Evolutionary conservation across 768 basidiomycete species (phyloP).

Genomic region (Gloeopeniophorella convolvens): DNA sequence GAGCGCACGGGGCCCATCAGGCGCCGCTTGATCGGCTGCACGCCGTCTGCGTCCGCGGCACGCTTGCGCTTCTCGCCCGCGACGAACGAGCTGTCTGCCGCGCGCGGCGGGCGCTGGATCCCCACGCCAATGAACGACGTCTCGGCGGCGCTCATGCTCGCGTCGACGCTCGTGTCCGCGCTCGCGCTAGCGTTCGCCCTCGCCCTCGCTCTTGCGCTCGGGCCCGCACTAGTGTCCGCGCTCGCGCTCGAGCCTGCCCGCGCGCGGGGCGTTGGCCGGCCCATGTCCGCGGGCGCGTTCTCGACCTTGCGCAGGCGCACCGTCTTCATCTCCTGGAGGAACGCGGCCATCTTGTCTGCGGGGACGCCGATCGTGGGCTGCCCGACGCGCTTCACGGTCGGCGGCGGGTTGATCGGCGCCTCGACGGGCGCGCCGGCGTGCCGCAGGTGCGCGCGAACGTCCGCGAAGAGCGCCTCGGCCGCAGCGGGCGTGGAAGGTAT

Average conservation of each 20-base stretch:
- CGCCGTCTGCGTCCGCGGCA: not conserved
- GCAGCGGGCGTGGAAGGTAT: constrained; percentile 24
- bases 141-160: not conserved
- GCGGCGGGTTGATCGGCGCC: constrained; percentile 52
- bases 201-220: too few species aligned
- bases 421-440: constrained; percentile 51
- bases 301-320: constrained; percentile 57
- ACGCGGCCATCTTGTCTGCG: constrained; percentile 78
- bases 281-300: constrained; percentile 24
- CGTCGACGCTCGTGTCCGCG: too few species aligned
- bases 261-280: constrained; percentile 15
- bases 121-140: constrained; percentile 3
- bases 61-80: constrained; percentile 18
- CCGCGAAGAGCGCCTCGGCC: constrained; percentile 39
- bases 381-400: constrained; percentile 40
- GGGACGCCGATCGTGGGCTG: constrained; percentile 68
- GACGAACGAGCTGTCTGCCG: not conserved
- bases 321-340: constrained; percentile 74
- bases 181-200: too few species aligned
- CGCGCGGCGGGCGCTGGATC: constrained; percentile 13
- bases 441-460: constrained; percentile 62
- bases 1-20: constrained; percentile 7
- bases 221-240: too few species aligned
- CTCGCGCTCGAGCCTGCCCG: too few species aligned
- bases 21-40: constrained; percentile 11